Evolutionary conservation across 2,329 filamentous ascomycete species (phyloP).

Genomic region (Colletotrichum musicola): DNA sequence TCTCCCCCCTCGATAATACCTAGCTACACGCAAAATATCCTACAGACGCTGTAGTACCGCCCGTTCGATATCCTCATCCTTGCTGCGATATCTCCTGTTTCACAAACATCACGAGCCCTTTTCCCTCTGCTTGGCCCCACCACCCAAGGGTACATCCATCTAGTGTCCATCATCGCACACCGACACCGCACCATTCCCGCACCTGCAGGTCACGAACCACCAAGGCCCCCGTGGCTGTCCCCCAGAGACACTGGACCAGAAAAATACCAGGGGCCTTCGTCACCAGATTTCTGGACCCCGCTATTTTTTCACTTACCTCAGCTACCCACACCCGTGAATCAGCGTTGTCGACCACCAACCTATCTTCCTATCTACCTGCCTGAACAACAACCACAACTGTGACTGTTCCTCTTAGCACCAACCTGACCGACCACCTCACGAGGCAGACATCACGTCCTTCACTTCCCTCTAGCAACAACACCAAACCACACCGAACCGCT

Average conservation of each 20-base stretch:
- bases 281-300: constrained; percentile 37
- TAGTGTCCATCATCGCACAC: constrained; percentile 11
- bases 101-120: constrained; percentile 36
- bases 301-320: constrained; percentile 25
- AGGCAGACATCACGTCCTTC: constrained; percentile 28
- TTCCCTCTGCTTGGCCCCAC: not conserved
- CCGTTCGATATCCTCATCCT: not conserved
- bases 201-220: constrained; percentile 39
- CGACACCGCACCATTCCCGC: constrained; percentile 27
- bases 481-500: not conserved
- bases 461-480: constrained; percentile 10
- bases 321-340: not conserved
- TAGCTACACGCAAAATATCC: not conserved
- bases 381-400: constrained; percentile 10
- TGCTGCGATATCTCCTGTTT: constrained; percentile 23
- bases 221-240: not conserved
- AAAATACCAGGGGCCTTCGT: constrained; percentile 26
- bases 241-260: constrained; percentile 17
- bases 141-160: not conserved
- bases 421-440: constrained; percentile 28
- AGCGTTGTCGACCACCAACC: not conserved
- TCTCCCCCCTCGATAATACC: not conserved
- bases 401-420: not conserved
- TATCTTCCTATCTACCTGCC: not conserved
- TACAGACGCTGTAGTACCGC: too few species aligned